Conservation (phyloP, 768 basidiomycete species). For the Roridomyces roridus region DNA sequence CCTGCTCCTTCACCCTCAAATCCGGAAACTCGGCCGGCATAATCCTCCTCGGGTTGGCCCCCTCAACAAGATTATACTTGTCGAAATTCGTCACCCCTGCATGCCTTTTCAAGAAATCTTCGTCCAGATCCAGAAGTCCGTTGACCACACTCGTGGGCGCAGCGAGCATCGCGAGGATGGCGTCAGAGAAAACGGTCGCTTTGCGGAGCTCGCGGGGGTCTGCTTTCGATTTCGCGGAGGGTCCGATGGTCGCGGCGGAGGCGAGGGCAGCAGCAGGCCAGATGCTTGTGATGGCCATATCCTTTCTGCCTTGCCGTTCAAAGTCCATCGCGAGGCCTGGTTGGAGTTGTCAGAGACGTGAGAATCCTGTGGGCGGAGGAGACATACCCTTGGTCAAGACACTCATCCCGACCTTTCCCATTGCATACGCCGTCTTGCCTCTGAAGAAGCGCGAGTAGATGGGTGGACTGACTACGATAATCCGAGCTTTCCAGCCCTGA, state of each 20-base stretch:
- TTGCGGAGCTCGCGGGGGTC: constrained; percentile 16
- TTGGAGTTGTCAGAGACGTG: no score
- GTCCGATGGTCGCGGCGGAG: constrained; percentile 16
- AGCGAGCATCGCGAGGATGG: constrained; percentile 25
- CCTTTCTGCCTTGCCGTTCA: constrained; percentile 19
- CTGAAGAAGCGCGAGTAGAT: constrained; percentile 28
- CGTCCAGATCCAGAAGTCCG: constrained; percentile 20
- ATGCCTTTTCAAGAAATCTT: constrained; percentile 15
- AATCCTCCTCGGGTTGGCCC: constrained; percentile 19
- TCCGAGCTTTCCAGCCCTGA: constrained; percentile 18
- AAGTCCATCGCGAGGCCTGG: constrained; percentile 24
- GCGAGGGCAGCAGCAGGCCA: constrained; percentile 15
- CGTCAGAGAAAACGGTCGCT: constrained; percentile 24
- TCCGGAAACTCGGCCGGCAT: constrained; percentile 22
- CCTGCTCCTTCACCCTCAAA: constrained; percentile 21
- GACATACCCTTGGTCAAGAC: constrained; percentile 19
- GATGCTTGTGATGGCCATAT: constrained; percentile 27
- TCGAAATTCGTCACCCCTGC: no score
- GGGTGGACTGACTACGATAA: constrained; percentile 26
- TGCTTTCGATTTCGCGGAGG: constrained; percentile 5
- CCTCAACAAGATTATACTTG: constrained; percentile 16
- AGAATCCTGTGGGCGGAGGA: no score
- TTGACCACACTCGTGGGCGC: constrained; percentile 17
- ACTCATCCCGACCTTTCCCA: constrained; percentile 28
- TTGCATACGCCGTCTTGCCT: constrained; percentile 28